Evolutionary conservation across 2,329 filamentous ascomycete species (phyloP), one percentile per base, ranked within the genome.

Genomic region (Aspergillus nomiae): DNA sequence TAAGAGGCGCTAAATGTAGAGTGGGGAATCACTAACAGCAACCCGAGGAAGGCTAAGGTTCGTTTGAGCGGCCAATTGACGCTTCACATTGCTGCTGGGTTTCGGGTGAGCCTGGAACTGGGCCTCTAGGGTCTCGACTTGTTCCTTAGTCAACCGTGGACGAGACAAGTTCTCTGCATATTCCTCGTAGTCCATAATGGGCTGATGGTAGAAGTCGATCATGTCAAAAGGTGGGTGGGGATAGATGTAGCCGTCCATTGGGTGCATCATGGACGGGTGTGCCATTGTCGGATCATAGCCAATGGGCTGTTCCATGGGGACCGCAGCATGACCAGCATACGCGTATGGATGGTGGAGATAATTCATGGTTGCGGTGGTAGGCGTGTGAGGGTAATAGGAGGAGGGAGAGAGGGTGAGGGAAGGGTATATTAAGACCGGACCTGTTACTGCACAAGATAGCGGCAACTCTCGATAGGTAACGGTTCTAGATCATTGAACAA

Each of bases 101-200:
- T 84, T 84, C 41, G 81, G 81, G 63, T 83, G 81, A 41, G 80
- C 77, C 67, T 81, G 80, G 63, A 84, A 84, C 60, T 84, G 80
- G 46, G 77, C 74, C 68, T 84, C 82, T 30, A 84, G 69, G 4
- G 80, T 80, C 66, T 82, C 81, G 45, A 84, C 80, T 73, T 84
- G 82, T 63, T 84, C 82, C 65, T 83, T 83, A 63, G 82, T 84
- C 68, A 84, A 77, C 43, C 82, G 77, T 12, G 82, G 82, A 19
- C 81, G 77, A 19, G 81, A 82, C 46, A 82, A 72, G 65, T 80
- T 81, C 68, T 84, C 82, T 41, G 79, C 73, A 63, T 78, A 78
- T 70, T 83, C 81, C 48, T 83, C 81, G 61, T 79, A 80, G 61
- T 83, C 79, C 72, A 78, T 73, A 61, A 76, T 75, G 45, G 77